phyloP scores from a whole-genome alignment of 1,284 basidiomycete genomes.

The Rhodofomes roseus region DNA sequence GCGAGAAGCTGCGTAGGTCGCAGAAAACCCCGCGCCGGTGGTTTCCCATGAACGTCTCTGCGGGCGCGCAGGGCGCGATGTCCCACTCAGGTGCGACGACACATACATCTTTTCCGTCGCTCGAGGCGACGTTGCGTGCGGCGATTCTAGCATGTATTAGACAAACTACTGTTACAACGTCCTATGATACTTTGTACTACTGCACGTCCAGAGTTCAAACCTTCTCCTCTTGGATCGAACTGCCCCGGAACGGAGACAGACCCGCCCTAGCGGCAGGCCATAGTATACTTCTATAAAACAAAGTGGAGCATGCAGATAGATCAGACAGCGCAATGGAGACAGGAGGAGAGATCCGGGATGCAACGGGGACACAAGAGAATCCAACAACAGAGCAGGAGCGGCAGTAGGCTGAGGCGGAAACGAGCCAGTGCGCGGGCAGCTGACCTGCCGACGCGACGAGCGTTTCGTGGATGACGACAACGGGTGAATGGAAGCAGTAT shows the following conservation, averaged over 20 bases:
- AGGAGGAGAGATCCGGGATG: not conserved
- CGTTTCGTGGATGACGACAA: not conserved
- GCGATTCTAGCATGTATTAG: not conserved
- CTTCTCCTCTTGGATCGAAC: not conserved
- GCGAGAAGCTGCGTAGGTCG: not conserved
- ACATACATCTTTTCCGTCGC: too few relatives aligned
- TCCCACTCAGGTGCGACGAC: too few relatives aligned
- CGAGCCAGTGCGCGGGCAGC: not conserved
- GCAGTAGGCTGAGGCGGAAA: not conserved
- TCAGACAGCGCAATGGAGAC: not conserved
- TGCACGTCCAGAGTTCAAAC: not conserved
- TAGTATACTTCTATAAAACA: not conserved
- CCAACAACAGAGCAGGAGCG: not conserved
- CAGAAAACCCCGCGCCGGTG: not conserved
- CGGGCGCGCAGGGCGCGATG: not conserved
- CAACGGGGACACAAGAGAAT: not conserved
- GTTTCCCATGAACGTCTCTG: not conserved
- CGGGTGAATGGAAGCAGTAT: not conserved
- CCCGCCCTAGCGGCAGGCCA: not conserved
- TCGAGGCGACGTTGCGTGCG: too few relatives aligned
- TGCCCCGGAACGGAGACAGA: not conserved
- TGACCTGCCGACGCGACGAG: not conserved
- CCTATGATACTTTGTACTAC: constrained; percentile 3
- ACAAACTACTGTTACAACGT: constrained; percentile 1
- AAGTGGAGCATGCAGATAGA: not conserved